Evolutionary conservation across 768 basidiomycete genomes (phyloP), one percentile per base, ranked within the genome.

Genomic region (Saitozyma podzolica): DNA sequence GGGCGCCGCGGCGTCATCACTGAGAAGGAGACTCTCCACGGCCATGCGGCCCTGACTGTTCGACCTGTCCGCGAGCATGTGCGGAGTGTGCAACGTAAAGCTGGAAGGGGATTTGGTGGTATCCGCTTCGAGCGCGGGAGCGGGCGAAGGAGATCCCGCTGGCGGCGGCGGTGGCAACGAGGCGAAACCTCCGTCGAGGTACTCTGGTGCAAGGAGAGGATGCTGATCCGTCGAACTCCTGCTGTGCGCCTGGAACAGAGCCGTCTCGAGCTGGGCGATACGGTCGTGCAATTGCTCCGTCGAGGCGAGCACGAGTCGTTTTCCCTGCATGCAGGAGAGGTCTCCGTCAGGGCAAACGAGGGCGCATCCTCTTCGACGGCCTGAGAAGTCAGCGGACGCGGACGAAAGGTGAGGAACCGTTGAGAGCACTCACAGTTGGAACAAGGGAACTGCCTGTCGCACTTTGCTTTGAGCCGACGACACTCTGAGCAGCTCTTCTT

Each of bases 401-500:
- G 29, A 9, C 0, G 40, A 16, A 19, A 2, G 29, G 29, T 29
- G 9, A 0, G 5, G 3, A 39, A 59, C 51, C 40, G 40, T 39
- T 16, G 42, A 19, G 17, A 6, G 8, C 47, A 71, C 74, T 61
- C 41, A 76, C 74, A 76, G 54, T 76, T 76, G 2, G 69, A 72
- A 48, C 74, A 76, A 10, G 74, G 74, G 54, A 76, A 76, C 20
- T 66, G 64, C 50, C 74, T 63, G 54, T 75, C 74, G 49, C 74
- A 75, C 49, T 75, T 75, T 9, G 74, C 74, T 54, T 75, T 75
- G 40, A 75, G 51, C 50, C 74, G 55, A 20, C 74, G 40, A 55
- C 74, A 75, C 54, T 75, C 74, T n/a, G 74, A 65, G 48, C 74
- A 75, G 54, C 74, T 75, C 65, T 75, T 75, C 62, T 66, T 72